Base-by-base conservation (phyloP, 805 yeast species). In the Danielia oregonensis region DNA sequence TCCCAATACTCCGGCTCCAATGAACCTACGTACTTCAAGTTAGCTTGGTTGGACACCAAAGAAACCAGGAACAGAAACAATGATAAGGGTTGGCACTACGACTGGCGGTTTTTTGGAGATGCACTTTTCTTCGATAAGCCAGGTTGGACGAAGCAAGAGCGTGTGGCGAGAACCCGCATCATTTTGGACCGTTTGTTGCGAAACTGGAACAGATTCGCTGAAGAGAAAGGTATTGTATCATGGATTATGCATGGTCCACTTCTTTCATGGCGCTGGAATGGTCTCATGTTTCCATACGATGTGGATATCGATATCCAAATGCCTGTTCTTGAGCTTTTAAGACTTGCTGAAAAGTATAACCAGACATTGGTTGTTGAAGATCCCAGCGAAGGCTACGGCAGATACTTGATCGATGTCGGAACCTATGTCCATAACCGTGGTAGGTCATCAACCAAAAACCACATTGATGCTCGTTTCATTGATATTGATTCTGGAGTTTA, bases 31-130 rank as follows among this genome's bases (percentile, higher is more conserved):
- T 63, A 65, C 32, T 70, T 70, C 51, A 53, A 56, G 32, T 56
- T 55, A 57, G 59, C 65, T 3, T 43, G 58, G 6, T 38, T 61
- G 16, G 42, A 49, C 30, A 36, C 36, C 12, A 44, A 44, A 9
- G 52, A 57, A 22, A 61, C 56, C 24, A 59, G 57, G 30, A 56
- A 54, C 39, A 15, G 26, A 30, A 46, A 58, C 21, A 48, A 52
- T 9, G 74, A 70, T 42, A 63, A 66, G 43, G 78, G 79, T 13
- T 68, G 70, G 52, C 84, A 79, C 51, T 74, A 76, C 44, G 85
- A 79, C 50, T 71, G 70, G 65, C 55, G 82, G 35, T 79, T 79
- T 42, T 79, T 76, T 59, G 70, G 69, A 42, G 82, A 79, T 11
- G 65, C 75, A 3, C 61, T 78, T 41, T 76, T 72, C 38, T 65